Evolutionary conservation across 768 basidiomycete species (phyloP), one percentile per base, ranked within the genome.

Genomic region (Boletus speciosus): DNA sequence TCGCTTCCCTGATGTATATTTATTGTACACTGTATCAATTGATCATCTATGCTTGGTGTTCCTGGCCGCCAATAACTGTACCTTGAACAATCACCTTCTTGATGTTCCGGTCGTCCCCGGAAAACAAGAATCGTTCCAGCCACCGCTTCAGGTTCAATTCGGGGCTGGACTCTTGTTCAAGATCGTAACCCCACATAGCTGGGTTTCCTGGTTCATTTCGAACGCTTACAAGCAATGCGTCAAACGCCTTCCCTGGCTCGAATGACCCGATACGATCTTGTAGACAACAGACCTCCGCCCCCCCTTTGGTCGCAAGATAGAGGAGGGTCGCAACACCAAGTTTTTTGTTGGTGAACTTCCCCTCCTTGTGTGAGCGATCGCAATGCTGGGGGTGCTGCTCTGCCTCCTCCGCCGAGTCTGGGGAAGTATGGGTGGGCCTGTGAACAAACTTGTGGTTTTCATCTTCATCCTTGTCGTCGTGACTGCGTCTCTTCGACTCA

Each of bases 281-380:
- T 11, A 97, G 71, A 47, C 77, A 76, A 64, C 93, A 95, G 0
- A 98, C 84, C 23, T 82, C 77, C 2, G 96, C 96, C 1, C 96
- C 96, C 34, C 96, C 96, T 23, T 88, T 73, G 5, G 96, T 98
- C 9, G 96, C 95, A 49, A 98, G 85, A 75, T 93, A 87, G 52
- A 98, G 76, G 49, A 97, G 76, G 2, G 91, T 83, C 6, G 88
- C 74, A 42, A 93, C 77, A 3, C 85, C 75, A 15, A 98, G 78
- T 56, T 85, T 86, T n/a, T 76, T 76, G 61, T 79, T 75, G 5
- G 77, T 71, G 64, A 88, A 87, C 31, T 58, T 51, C 35, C 38
- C 46, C 32, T 58, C 52, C 21, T 56, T 47, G 49, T 36, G 50
- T 11, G 39, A 38, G 16, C 32, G 48, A 38, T 50, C 49, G 21